Evolutionary conservation across 768 basidiomycete species (phyloP).

Genomic region (Tylopilus felleus): DNA sequence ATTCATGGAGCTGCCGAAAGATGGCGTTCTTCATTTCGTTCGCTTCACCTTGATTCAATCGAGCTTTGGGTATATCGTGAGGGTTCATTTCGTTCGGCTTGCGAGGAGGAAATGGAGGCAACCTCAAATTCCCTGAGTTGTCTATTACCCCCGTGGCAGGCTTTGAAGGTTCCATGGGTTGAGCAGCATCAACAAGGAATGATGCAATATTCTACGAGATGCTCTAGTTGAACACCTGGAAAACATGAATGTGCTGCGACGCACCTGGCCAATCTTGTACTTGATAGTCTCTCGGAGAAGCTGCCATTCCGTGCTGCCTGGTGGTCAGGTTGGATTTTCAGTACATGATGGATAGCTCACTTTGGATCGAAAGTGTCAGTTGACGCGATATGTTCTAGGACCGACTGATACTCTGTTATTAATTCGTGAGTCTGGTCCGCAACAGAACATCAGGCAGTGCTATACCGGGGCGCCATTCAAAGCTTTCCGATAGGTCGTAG

Average conservation of each 20-base stretch:
- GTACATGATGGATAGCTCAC: slow-evolving; percentile 1
- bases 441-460: neutral
- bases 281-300: slow-evolving; percentile 70
- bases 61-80: slow-evolving; percentile 52
- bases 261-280: slow-evolving; percentile 63
- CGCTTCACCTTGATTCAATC: slow-evolving; percentile 62
- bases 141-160: slow-evolving; percentile 33
- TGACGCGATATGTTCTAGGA: slow-evolving; percentile 60
- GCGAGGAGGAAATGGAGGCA: slow-evolving; percentile 72
- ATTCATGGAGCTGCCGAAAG: slow-evolving; percentile 64
- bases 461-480: slow-evolving; percentile 55
- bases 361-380: slow-evolving; percentile 63
- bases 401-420: slow-evolving; percentile 50
- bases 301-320: slow-evolving; percentile 63
- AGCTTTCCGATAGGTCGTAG: slow-evolving; percentile 23
- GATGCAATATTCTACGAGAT: slow-evolving; percentile 45
- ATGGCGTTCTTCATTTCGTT: slow-evolving; percentile 53
- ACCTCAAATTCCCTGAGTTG: slow-evolving; percentile 55
- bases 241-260: neutral
- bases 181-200: slow-evolving; percentile 41
- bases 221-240: neutral
- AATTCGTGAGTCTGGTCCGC: slow-evolving; percentile 5
- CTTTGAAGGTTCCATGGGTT: slow-evolving; percentile 40
- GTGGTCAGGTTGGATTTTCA: slow-evolving; percentile 11
- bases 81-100: slow-evolving; percentile 46